These are phyloP conservation scores for Puccinia coronata DNA, from an alignment of 1,284 basidiomycete species.

Conservation along the genomic window DNA sequence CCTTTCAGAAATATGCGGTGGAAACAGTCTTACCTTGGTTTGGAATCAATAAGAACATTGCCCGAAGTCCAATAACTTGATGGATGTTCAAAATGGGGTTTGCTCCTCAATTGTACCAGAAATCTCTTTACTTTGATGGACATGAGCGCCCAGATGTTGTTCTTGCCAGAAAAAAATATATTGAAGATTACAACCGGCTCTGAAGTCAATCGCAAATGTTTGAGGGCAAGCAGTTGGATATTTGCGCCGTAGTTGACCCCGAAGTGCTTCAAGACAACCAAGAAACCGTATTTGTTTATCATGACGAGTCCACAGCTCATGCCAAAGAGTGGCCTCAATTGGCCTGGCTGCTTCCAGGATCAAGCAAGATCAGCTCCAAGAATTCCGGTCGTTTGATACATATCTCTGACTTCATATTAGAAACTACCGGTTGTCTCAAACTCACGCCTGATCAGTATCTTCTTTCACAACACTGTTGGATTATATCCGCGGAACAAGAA, in stretches of 20 bases:
- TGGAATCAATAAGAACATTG: neutral
- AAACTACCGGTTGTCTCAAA: neutral
- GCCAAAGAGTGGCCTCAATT: neutral
- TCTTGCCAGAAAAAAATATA: constrained; percentile 1
- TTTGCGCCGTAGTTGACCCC: neutral
- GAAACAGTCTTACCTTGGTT: neutral
- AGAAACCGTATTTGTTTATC: constrained; percentile 15
- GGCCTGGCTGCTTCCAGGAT: constrained; percentile 5
- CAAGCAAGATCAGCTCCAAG: neutral
- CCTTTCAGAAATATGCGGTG: neutral
- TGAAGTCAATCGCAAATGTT: neutral
- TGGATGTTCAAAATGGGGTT: constrained; percentile 38
- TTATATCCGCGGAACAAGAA: neutral
- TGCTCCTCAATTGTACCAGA: neutral
- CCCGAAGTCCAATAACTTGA: neutral
- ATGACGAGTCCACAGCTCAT: constrained; percentile 12
- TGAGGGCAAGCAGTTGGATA: neutral
- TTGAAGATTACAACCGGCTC: neutral
- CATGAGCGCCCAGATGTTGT: constrained; percentile 18
- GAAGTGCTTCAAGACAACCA: neutral
- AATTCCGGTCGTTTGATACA: constrained; percentile 4
- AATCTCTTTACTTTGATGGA: constrained; percentile 18
- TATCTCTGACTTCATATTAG: neutral
- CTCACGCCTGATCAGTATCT: neutral
- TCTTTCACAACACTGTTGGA: neutral